A percentile compares a stretch with the other conserved stretches of the same genome.
These are phyloP conservation scores for Tylopilus vinaceipallidus DNA, from an alignment of 768 basidiomycete species.

Conservation along the genomic window DNA sequence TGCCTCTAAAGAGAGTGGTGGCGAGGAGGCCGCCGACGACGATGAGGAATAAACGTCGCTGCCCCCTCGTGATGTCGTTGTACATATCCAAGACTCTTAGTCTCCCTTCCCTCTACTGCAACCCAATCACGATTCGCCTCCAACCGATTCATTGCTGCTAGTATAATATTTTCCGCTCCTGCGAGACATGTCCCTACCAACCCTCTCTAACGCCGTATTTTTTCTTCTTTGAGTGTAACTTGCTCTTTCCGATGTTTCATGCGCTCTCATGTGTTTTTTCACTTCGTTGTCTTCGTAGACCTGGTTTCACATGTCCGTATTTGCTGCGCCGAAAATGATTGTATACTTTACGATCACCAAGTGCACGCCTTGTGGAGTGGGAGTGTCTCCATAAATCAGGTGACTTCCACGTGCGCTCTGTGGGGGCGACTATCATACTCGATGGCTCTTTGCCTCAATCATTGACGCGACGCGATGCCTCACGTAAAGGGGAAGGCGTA, in stretches of 20 bases:
- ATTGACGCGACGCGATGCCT: conserved; percentile 19
- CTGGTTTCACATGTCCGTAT: conserved; percentile 28
- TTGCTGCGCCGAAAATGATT: conserved; percentile 30
- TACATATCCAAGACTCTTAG: conserved; percentile 20
- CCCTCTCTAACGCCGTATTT: conserved; percentile 13
- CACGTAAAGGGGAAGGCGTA: conserved; percentile 16
- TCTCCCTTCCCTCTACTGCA: conserved; percentile 6
- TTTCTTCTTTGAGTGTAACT: conserved; percentile 18
- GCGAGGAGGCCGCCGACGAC: conserved; percentile 36
- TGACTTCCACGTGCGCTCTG: conserved; percentile 23
- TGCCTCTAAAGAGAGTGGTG: conserved; percentile 37
- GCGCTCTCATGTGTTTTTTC: conserved; percentile 30
- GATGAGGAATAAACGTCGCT: conserved; percentile 39
- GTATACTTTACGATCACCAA: conserved; percentile 27
- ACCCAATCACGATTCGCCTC: conserved; percentile 19
- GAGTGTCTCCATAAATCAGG: conserved; percentile 1
- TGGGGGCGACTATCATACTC: too few relatives aligned
- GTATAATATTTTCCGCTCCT: conserved; percentile 18
- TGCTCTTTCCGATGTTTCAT: conserved; percentile 18
- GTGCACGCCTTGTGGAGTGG: not conserved
- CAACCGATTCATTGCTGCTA: conserved; percentile 8
- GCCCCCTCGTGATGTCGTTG: conserved; percentile 1
- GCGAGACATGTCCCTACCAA: conserved; percentile 31
- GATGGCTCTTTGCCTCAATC: not conserved
- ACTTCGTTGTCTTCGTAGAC: conserved; percentile 20